A percentile compares a stretch with the other conserved stretches of the same genome.
These are phyloP conservation scores for Bipolaris victoriae DNA, from an alignment of 2,329 filamentous ascomycete genomes.

Conservation along the genomic window DNA sequence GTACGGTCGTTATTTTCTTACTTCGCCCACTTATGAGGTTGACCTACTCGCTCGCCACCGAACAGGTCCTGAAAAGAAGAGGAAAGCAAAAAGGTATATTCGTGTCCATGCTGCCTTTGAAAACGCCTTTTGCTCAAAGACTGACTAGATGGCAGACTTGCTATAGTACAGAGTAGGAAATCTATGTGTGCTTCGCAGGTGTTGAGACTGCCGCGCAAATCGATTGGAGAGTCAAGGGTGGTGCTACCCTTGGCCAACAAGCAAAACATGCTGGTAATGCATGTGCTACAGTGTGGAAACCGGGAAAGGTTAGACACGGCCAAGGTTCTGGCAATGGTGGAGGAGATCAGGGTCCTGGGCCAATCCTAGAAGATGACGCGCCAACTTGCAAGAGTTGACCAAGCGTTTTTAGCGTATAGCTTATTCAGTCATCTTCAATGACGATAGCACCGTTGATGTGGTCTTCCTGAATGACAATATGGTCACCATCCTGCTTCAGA, in stretches of 20 bases:
- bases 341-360: neutral
- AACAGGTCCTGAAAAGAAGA: slow-evolving; percentile 4
- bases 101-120: slow-evolving; percentile 7
- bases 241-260: neutral
- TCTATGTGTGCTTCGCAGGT: slow-evolving; percentile 10
- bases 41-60: neutral
- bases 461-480: slow-evolving; percentile 45
- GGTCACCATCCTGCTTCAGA: slow-evolving; percentile 36
- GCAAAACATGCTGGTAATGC: neutral
- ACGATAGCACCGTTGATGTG: slow-evolving; percentile 45
- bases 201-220: neutral
- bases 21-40: neutral
- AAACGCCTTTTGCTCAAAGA: slow-evolving; percentile 19
- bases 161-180: slow-evolving; percentile 19
- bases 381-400: neutral
- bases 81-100: slow-evolving; percentile 20
- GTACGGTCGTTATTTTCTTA: neutral
- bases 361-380: neutral
- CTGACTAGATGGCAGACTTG: slow-evolving; percentile 11
- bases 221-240: neutral
- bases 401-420: neutral
- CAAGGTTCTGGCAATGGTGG: neutral
- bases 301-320: neutral
- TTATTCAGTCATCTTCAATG: slow-evolving; percentile 41
- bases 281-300: neutral